phyloP scores from a whole-genome alignment of 495 filamentous ascomycete genomes.

The Geoglossum glabrum region DNA sequence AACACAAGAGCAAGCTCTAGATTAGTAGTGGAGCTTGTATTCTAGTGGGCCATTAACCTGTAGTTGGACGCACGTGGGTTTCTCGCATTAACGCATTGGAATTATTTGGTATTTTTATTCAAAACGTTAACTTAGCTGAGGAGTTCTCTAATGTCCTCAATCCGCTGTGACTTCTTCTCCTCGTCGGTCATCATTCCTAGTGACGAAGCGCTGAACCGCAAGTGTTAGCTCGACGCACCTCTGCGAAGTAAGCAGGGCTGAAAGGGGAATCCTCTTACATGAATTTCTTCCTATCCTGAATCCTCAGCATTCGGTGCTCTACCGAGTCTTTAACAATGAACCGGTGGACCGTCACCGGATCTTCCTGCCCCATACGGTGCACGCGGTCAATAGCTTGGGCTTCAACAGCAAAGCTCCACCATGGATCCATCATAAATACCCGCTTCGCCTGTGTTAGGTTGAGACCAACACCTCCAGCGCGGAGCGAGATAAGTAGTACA shows the following conservation, averaged over 20 bases:
- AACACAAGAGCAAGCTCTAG: too few species aligned
- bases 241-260: not conserved
- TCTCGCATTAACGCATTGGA: not conserved
- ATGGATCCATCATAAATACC: conserved; percentile 98
- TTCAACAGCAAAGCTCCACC: conserved; percentile 97
- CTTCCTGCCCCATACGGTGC: conserved; percentile 91
- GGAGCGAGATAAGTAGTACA: conserved; percentile 64
- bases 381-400: conserved; percentile 96
- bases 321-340: conserved; percentile 84
- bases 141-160: conserved; percentile 87
- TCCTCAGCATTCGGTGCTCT: conserved; percentile 79
- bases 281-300: conserved; percentile 92
- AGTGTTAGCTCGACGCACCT: not conserved
- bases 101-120: not conserved
- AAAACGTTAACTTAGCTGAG: conserved; percentile 36
- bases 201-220: conserved; percentile 49
- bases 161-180: conserved; percentile 71
- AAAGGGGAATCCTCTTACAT: conserved; percentile 35
- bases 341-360: conserved; percentile 64
- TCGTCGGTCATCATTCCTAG: conserved; percentile 88
- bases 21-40: too few species aligned
- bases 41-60: too few species aligned
- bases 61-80: not conserved
- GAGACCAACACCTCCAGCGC: conserved; percentile 82
- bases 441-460: conserved; percentile 75